These are phyloP conservation scores for Parasarocladium wereldwijsianum DNA, from an alignment of 2,329 filamentous ascomycete genomes.

Conservation along the genomic window DNA sequence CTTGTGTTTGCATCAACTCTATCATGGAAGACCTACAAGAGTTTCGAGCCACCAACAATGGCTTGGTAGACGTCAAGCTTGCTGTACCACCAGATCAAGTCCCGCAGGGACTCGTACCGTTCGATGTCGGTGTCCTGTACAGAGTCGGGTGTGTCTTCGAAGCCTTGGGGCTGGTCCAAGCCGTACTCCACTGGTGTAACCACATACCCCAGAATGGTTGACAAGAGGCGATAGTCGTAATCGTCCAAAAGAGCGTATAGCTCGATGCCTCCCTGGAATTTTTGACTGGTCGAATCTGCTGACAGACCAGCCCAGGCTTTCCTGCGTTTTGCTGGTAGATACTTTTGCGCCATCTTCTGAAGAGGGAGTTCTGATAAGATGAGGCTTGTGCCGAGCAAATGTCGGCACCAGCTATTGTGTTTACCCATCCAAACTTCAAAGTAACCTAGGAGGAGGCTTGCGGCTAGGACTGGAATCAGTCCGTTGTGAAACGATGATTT, in stretches of 20 bases:
- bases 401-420: constrained; percentile 90
- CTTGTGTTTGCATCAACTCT: background rate
- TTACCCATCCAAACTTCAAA: constrained; percentile 94
- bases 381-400: constrained; percentile 71
- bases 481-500: constrained; percentile 52
- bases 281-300: too few species aligned
- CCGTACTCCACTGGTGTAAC: constrained; percentile 24
- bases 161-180: constrained; percentile 14
- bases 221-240: constrained; percentile 26
- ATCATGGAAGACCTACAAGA: constrained; percentile 51
- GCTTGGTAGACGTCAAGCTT: constrained; percentile 92
- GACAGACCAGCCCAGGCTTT: too few species aligned
- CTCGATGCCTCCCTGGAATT: too few species aligned
- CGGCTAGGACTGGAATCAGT: constrained; percentile 72
- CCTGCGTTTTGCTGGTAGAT: constrained; percentile 45
- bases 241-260: too few species aligned
- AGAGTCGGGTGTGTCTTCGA: constrained; percentile 10
- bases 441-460: constrained; percentile 72
- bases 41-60: constrained; percentile 67
- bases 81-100: constrained; percentile 90
- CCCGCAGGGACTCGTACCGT: constrained; percentile 65
- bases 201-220: constrained; percentile 22
- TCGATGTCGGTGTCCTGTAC: constrained; percentile 52
- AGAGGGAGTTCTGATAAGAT: constrained; percentile 75
- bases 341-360: constrained; percentile 53